Evolutionary conservation across 306 rosid species (phyloP).

Genomic region (Pterocarpus macrocarpus): DNA sequence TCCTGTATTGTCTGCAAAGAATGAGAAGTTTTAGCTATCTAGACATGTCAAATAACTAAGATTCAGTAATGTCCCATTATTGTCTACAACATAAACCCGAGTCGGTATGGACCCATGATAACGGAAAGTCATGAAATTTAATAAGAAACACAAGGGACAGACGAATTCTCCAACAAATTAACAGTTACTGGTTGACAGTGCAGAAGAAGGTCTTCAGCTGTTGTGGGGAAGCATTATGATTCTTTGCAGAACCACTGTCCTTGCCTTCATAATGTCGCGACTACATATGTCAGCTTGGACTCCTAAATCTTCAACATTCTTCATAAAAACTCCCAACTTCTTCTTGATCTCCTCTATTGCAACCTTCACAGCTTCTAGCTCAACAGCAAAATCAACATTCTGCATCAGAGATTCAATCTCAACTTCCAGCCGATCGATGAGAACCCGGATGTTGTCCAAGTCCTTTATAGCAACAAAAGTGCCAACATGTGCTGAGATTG

Average conservation of each 20-base stretch:
- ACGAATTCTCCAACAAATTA: constrained; percentile 39
- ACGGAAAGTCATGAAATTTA: constrained; percentile 46
- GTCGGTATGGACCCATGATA: constrained; percentile 39
- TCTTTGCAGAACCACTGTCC: constrained; percentile 89
- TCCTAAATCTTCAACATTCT: constrained; percentile 84
- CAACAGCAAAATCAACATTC: constrained; percentile 70
- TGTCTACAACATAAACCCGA: constrained; percentile 26
- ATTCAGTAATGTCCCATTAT: constrained; percentile 7
- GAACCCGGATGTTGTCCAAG: constrained; percentile 76
- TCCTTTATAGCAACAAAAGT: constrained; percentile 85
- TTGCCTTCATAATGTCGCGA: constrained; percentile 80
- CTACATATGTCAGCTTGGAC: constrained; percentile 78
- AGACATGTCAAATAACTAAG: constrained; percentile 19
- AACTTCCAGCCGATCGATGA: constrained; percentile 68
- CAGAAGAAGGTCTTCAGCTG: constrained; percentile 41
- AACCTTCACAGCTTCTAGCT: constrained; percentile 69
- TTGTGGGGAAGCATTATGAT: constrained; percentile 76
- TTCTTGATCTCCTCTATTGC: constrained; percentile 84
- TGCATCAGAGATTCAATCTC: constrained; percentile 65
- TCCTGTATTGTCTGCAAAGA: constrained; percentile 26
- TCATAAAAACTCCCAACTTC: constrained; percentile 74
- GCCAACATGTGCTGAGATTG: constrained; percentile 77
- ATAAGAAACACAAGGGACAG: constrained; percentile 16
- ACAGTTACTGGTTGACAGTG: constrained; percentile 9
- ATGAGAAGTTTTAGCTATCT: constrained; percentile 27